These are phyloP conservation scores for Sugiyamaella castrensis DNA, from an alignment of 1,139 yeast genomes.

Conservation along the genomic window DNA sequence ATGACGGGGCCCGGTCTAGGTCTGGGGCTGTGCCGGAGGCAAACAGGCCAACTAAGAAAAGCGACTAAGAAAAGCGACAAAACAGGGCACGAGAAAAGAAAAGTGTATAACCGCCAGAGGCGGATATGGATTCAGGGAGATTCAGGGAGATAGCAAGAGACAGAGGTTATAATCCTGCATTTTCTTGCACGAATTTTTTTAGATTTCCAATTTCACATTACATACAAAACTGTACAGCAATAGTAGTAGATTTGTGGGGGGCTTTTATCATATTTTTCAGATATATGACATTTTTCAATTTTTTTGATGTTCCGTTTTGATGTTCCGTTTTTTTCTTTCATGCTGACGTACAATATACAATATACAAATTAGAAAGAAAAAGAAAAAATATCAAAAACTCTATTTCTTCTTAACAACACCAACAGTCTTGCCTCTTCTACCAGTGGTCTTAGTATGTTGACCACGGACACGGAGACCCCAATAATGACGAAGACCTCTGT, in stretches of 20 bases:
- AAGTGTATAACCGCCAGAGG: not conserved
- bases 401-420: slow-evolving; percentile 41
- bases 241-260: no score
- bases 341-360: not conserved
- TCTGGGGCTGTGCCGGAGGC: no score
- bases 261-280: not conserved
- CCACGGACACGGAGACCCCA: slow-evolving; percentile 96
- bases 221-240: not conserved
- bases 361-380: no score
- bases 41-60: no score
- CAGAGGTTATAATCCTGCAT: not conserved
- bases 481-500: slow-evolving; percentile 99
- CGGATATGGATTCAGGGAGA: not conserved
- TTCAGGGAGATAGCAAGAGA: not conserved
- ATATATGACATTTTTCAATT: not conserved
- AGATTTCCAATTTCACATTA: not conserved
- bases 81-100: no score
- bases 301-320: not conserved
- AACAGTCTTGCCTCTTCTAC: slow-evolving; percentile 76
- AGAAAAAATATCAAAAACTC: no score
- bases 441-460: slow-evolving; percentile 99
- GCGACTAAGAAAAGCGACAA: no score
- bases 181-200: not conserved
- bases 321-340: no score
- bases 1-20: no score